A percentile compares a stretch with the other conserved stretches of the same genome.
These are phyloP conservation scores for Artemisia argyi DNA, from an alignment of 129 eudicot genomes.

Conservation along the genomic window DNA sequence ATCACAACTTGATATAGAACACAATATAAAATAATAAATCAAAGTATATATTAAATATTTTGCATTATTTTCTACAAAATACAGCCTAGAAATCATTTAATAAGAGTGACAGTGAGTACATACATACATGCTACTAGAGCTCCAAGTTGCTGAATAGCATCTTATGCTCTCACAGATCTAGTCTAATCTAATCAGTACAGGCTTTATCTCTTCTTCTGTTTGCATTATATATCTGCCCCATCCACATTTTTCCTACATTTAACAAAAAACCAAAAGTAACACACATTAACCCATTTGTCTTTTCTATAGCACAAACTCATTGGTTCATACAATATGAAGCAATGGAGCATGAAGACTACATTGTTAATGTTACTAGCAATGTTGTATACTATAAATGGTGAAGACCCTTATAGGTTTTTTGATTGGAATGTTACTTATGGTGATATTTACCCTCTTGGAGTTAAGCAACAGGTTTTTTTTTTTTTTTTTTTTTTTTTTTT, in stretches of 20 bases:
- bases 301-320: background rate
- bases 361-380: slow-evolving; percentile 21
- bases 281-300: background rate
- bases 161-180: slow-evolving; percentile 30
- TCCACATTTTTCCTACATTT: background rate
- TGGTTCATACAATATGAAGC: slow-evolving; percentile 26
- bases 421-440: slow-evolving; percentile 76
- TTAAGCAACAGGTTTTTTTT: slow-evolving; percentile 51
- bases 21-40: too few species aligned
- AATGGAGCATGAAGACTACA: slow-evolving; percentile 19
- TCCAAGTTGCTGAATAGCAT: slow-evolving; percentile 29
- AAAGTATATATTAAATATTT: too few species aligned
- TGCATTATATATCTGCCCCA: slow-evolving; percentile 12
- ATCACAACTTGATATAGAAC: too few species aligned
- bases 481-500: background rate
- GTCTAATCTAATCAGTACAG: background rate
- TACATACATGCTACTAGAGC: background rate
- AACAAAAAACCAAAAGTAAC: background rate
- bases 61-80: too few species aligned
- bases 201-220: slow-evolving; percentile 9
- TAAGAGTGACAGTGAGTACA: slow-evolving; percentile 10
- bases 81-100: background rate
- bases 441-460: slow-evolving; percentile 72
- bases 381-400: slow-evolving; percentile 28
- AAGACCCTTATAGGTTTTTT: slow-evolving; percentile 60